Conservation (phyloP, 2,329 filamentous ascomycete genomes). For the Epichloe festucae region DNA sequence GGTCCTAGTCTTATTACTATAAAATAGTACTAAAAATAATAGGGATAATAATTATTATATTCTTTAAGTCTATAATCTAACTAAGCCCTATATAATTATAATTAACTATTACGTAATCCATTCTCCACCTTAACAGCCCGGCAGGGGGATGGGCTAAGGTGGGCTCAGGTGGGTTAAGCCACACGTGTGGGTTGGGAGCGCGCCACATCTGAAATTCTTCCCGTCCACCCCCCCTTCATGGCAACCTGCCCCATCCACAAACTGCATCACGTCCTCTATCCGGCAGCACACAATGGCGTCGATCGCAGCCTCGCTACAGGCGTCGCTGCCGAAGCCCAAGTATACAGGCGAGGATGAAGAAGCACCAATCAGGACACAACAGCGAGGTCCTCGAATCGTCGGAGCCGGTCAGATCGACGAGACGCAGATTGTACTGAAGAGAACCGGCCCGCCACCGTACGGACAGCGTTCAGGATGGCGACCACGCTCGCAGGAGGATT, state of each 20-base stretch:
- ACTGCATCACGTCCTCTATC: slow-evolving; percentile 11
- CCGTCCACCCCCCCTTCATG: slow-evolving; percentile 5
- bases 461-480: slow-evolving; percentile 83
- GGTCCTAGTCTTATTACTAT: too few species aligned
- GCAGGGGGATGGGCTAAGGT: background rate
- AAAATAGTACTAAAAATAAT: too few species aligned
- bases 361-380: slow-evolving; percentile 54
- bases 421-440: slow-evolving; percentile 72
- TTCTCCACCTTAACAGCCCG: too few species aligned
- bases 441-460: slow-evolving; percentile 75
- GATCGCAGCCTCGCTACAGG: slow-evolving; percentile 58
- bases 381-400: slow-evolving; percentile 72
- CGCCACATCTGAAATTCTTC: slow-evolving; percentile 22
- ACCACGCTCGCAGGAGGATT: slow-evolving; percentile 78
- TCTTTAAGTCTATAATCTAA: too few species aligned
- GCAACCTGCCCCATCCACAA: slow-evolving; percentile 6
- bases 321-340: slow-evolving; percentile 76
- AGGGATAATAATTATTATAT: too few species aligned
- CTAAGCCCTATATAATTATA: too few species aligned
- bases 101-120: too few species aligned
- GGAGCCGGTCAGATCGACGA: slow-evolving; percentile 70
- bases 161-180: slow-evolving; percentile 15
- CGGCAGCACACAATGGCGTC: slow-evolving; percentile 41
- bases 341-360: slow-evolving; percentile 87
- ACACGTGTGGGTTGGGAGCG: slow-evolving; percentile 8